Percentiles rank a stretch among this genome's conserved stretches.
Evolutionary conservation across 2,329 filamentous ascomycete genomes (phyloP).

Genomic region (Trichoderma sp.): DNA sequence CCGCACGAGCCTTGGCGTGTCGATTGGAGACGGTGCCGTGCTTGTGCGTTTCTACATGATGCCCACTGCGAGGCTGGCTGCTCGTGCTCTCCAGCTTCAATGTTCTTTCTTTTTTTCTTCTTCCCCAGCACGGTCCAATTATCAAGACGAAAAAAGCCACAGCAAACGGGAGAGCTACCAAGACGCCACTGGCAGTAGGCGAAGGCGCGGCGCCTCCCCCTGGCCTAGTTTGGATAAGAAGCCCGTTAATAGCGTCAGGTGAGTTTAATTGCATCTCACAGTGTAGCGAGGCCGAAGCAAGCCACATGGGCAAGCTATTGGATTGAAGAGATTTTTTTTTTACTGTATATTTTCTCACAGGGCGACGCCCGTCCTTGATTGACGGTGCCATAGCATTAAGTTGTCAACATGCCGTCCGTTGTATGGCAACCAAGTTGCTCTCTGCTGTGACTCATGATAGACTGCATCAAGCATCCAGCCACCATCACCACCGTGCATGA

Average conservation of each 20-base stretch:
- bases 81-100: background rate
- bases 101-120: background rate
- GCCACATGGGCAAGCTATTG: constrained; percentile 13
- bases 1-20: constrained; percentile 14
- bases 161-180: constrained; percentile 6
- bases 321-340: background rate
- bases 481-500: background rate
- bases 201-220: constrained; percentile 19
- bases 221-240: constrained; percentile 13
- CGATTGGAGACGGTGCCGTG: background rate
- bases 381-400: too few species aligned
- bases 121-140: background rate
- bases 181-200: constrained; percentile 5
- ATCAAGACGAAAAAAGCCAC: background rate
- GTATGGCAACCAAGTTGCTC: background rate
- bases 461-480: background rate
- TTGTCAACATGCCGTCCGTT: too few species aligned
- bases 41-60: background rate
- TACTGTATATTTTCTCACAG: background rate
- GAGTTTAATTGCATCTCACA: constrained; percentile 28
- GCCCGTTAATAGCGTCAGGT: constrained; percentile 26
- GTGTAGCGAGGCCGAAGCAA: constrained; percentile 18
- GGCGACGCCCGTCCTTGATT: too few species aligned
- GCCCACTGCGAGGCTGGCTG: background rate
- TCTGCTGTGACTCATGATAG: background rate